Percentiles rank a stretch among this genome's conserved stretches.
phyloP scores from a whole-genome alignment of 306 rosid species.

The Glycyrrhiza uralensis region DNA sequence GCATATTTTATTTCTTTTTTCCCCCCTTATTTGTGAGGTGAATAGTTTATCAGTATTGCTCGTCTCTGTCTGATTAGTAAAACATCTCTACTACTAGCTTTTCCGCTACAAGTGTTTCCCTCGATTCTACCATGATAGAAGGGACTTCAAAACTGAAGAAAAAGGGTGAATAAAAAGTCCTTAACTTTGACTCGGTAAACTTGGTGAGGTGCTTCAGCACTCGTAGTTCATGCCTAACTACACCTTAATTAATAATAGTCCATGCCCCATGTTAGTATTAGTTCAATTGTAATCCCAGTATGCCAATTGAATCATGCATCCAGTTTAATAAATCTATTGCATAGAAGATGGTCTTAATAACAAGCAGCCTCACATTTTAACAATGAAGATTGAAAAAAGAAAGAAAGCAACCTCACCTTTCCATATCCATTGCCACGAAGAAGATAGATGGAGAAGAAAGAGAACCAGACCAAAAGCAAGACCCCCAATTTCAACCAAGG shows the following conservation, averaged over 20 bases:
- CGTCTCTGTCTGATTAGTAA: not conserved
- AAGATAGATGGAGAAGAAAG: constrained; percentile 69
- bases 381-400: not conserved
- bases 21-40: not conserved
- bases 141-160: too few species aligned
- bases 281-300: too few species aligned
- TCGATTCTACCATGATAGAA: too few species aligned
- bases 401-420: constrained; percentile 40
- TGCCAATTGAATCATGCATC: not conserved
- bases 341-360: not conserved
- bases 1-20: not conserved
- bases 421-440: constrained; percentile 76
- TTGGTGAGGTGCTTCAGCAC: too few species aligned
- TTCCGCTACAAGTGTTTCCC: too few species aligned
- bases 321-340: not conserved
- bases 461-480: constrained; percentile 70
- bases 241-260: too few species aligned
- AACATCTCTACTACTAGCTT: too few species aligned
- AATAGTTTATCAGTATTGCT: not conserved
- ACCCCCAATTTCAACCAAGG: constrained; percentile 72
- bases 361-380: constrained; percentile 21
- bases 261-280: too few species aligned
- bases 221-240: too few species aligned
- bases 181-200: too few species aligned
- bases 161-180: too few species aligned